Conservation (phyloP, 2,329 filamentous ascomycete genomes). For the Pseudopyricularia javanii region DNA sequence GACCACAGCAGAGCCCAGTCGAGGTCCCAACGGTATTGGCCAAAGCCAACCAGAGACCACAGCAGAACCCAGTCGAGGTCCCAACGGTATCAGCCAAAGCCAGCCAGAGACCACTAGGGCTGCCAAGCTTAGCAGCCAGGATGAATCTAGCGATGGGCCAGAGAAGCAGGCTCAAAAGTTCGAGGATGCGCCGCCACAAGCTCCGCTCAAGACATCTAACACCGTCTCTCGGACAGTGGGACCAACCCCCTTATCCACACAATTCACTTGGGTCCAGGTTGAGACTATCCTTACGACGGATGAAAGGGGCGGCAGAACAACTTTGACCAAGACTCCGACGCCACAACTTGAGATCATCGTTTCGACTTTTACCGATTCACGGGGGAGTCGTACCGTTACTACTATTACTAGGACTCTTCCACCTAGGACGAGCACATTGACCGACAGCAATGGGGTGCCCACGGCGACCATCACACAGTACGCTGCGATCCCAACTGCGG, state of each 20-base stretch:
- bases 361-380: conserved; percentile 2
- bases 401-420: conserved; percentile 6
- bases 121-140: not conserved
- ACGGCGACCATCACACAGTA: conserved; percentile 10
- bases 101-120: not conserved
- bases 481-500: conserved; percentile 2
- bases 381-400: conserved; percentile 5
- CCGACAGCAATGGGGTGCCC: conserved; percentile 6
- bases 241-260: not conserved
- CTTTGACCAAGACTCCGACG: conserved; percentile 50
- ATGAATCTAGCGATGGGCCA: not conserved
- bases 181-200: not conserved
- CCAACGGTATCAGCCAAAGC: not conserved
- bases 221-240: not conserved
- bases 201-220: not conserved
- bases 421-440: conserved; percentile 4
- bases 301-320: conserved; percentile 50
- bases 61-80: not conserved
- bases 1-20: not conserved
- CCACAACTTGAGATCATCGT: conserved; percentile 49
- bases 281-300: conserved; percentile 51
- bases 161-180: not conserved
- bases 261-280: not conserved
- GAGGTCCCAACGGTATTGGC: not conserved
- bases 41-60: not conserved